Base-by-base conservation (phyloP, 108 stramenopile species). In the Skeletonema menzelii region DNA sequence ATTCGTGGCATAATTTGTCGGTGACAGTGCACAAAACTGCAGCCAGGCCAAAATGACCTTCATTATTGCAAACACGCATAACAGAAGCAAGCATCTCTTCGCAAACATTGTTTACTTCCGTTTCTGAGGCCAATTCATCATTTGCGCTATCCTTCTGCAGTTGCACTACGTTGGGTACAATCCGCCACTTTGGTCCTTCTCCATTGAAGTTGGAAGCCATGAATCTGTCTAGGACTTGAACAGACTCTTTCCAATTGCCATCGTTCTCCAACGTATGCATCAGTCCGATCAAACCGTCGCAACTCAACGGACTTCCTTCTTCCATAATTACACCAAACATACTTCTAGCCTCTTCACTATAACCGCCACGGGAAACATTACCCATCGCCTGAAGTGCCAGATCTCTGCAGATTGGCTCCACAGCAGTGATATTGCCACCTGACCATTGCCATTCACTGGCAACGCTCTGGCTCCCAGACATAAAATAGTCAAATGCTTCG, bases 381-480 rank as follows among this genome's bases (percentile, higher is more conserved):
- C 82, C 82, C 73, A 83, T 62, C 12, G 89, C 87, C 56, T 72
- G 75, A 56, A 95, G 79, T 3, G 80, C 84, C 27, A 95, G 63
- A 75, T 95, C 90, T 13, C 88, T 81, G 67, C 71, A 74, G 22
- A 89, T 55, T 0, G 93, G 89, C 68, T 88, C 76, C 7, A 82
- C 70, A 8, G 59, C 76, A 5, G 75, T 73, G 32, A 84, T 79
- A 32, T 71, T 67, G 1, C 83, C 89, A 30, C 93, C 91, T 34
- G 86, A 85, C 91, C 91, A 95, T 73, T 94, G 85, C 79, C 80
- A 86, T 38, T 83, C 85, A 62, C 69, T 72, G 15, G 82, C 79
- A 3, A 56, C 69, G 46, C 60, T 46, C 34, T 65, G 77, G 63
- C 59, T 60, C 17, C 72, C 73, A 27, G 73, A 73, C 47, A 30